Base-by-base conservation (phyloP, 169 alveolate genomes). In the Plasmodium knowlesi region DNA sequence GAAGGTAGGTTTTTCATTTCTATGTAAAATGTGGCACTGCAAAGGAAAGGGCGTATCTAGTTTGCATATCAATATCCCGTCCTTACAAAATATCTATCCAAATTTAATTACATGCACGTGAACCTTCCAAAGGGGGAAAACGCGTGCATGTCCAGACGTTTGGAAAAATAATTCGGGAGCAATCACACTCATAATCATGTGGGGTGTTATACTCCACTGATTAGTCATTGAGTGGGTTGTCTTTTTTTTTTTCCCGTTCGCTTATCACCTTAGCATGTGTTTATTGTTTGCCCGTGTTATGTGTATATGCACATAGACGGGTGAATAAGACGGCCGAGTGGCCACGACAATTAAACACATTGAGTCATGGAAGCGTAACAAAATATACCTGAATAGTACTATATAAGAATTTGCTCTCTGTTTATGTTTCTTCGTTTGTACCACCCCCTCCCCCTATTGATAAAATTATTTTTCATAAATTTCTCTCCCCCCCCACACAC, bases 1-100 rank as follows among this genome's bases (percentile, higher is more conserved):
- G 30, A 99, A 99, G 98, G 97, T 99, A 70, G 30, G 95, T 83
- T 83, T 28, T 39, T 22, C 32, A 28, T 78, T n/a, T 19, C 41
- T 3, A 9, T 46, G 57, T 46, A n/a, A 1, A 0, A 12, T 10
- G 57, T 12, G 12, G 57, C 57, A 3, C 16, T 14, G 61, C 8
- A 2, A 22, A 0, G 61, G 61, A 3, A 16, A 22, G 8, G 61
- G 19, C 61, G 25, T 39, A 0, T 0, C 46, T 9, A 1, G 10
- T 5, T 39, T 0, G 0, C 0, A 5, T 0, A 39, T 39, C 5
- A 14, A 8, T 1, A 16, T 1, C 39, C 76, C 8, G 16, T 61
- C 19, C 34, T 0, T 79, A 16, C 32, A 54, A 14, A 28, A 28
- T n/a, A 50, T 0, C 19, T 16, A 10, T 32, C 93, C 93, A 85